These are phyloP conservation scores for Aspergillus ostianus DNA, from an alignment of 495 filamentous ascomycete genomes.

Conservation along the genomic window DNA sequence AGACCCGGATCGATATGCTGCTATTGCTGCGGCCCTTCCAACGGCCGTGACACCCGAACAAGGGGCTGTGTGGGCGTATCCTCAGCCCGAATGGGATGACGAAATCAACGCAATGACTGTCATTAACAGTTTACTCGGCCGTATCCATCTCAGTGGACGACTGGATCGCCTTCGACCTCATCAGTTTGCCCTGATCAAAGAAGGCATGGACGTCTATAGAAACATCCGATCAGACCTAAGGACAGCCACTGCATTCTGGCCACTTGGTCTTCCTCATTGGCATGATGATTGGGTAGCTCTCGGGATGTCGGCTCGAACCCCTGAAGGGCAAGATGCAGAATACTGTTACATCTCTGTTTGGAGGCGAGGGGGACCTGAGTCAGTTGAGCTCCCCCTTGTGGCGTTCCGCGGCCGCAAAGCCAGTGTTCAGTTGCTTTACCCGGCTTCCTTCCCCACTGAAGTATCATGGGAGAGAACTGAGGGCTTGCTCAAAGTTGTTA, in stretches of 20 bases:
- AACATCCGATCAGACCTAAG: slow-evolving; percentile 12
- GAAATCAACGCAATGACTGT: slow-evolving; percentile 24
- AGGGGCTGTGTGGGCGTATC: slow-evolving; percentile 25
- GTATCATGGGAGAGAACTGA: slow-evolving; percentile 5
- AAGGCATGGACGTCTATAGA: slow-evolving; percentile 23
- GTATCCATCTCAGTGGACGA: slow-evolving; percentile 25
- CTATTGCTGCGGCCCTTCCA: slow-evolving; percentile 22
- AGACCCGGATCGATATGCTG: slow-evolving; percentile 21
- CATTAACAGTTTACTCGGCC: slow-evolving; percentile 23
- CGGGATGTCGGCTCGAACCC: slow-evolving; percentile 10
- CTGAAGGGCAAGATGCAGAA: background rate
- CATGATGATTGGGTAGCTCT: slow-evolving; percentile 20
- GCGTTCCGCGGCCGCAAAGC: background rate
- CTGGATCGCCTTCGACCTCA: slow-evolving; percentile 14
- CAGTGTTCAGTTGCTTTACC: slow-evolving; percentile 9
- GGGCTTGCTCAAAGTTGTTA: background rate
- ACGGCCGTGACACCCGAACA: slow-evolving; percentile 28
- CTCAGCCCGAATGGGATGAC: slow-evolving; percentile 23
- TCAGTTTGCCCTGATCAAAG: slow-evolving; percentile 16
- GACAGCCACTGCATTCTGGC: slow-evolving; percentile 17
- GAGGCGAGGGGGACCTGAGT: slow-evolving; percentile 13
- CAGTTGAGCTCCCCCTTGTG: slow-evolving; percentile 7
- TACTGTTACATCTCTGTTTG: slow-evolving; percentile 19
- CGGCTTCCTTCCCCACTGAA: slow-evolving; percentile 3
- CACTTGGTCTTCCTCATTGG: slow-evolving; percentile 20